Percentiles rank a stretch among this genome's conserved stretches.
These are phyloP conservation scores for Agaricus sinodeliciosus DNA, from an alignment of 768 basidiomycete species.

Conservation along the genomic window DNA sequence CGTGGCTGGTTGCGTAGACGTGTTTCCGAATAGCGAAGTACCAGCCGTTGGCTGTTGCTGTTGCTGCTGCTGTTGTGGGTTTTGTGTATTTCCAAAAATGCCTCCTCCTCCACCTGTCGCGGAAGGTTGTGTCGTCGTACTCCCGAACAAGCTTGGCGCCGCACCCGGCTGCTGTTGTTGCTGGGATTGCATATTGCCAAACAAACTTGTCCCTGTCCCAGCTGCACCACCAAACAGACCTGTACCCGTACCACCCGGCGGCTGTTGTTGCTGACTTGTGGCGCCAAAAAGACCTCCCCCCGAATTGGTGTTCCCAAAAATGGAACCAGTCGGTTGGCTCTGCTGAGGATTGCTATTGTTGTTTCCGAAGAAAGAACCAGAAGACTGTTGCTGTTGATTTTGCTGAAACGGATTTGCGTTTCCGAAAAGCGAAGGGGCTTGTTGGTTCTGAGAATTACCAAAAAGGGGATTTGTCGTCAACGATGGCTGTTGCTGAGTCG, in stretches of 20 bases:
- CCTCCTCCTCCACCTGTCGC: conserved; percentile 12
- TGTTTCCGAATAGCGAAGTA: conserved; percentile 10
- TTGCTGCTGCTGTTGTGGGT: conserved; percentile 15
- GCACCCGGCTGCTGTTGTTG: conserved; percentile 8
- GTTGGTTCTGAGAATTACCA: not conserved
- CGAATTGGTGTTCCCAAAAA: not conserved
- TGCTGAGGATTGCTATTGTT: conserved; percentile 7
- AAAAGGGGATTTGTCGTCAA: too few relatives aligned
- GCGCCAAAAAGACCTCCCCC: conserved; percentile 11
- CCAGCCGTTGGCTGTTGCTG: not conserved
- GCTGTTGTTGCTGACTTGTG: not conserved
- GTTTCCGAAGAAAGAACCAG: conserved; percentile 4
- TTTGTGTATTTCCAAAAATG: conserved; percentile 22
- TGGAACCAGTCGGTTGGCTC: not conserved
- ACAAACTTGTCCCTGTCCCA: conserved; percentile 10
- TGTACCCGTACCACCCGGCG: conserved; percentile 11
- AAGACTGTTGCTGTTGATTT: not conserved
- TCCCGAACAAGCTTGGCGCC: conserved; percentile 18
- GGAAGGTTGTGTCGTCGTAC: conserved; percentile 3
- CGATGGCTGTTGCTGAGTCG: conserved; percentile 13
- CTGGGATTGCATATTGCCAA: conserved; percentile 10
- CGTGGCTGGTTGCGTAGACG: conserved; percentile 2
- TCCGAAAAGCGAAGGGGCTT: conserved; percentile 18
- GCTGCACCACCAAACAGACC: conserved; percentile 21
- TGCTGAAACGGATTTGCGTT: conserved; percentile 8